Conservation (phyloP, 129 eudicot species). For the Escallonia rubra region DNA sequence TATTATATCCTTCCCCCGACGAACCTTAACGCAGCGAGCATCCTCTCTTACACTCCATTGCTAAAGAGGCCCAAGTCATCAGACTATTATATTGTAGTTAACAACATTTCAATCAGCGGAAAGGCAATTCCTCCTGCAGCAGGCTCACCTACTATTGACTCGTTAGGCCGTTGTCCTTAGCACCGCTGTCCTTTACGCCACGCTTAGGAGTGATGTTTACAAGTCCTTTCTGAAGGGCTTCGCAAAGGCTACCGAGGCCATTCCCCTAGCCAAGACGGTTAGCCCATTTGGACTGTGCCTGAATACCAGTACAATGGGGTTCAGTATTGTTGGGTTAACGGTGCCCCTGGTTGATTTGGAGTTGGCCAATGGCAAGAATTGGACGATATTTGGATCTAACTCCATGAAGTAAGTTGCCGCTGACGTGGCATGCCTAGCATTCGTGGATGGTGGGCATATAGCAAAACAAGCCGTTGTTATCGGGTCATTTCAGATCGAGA, state of each 20-base stretch:
- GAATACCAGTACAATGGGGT: conserved; percentile 10
- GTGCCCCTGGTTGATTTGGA: conserved; percentile 30
- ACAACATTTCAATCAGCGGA: conserved; percentile 21
- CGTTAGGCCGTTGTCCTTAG: conserved; percentile 17
- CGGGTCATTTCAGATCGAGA: conserved; percentile 41
- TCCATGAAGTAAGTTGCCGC: conserved; percentile 24
- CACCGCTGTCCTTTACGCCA: conserved; percentile 34
- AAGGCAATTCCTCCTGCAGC: conserved; percentile 10
- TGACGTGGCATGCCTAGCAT: conserved; percentile 31
- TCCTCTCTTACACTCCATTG: conserved; percentile 28
- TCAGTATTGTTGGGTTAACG: conserved; percentile 10
- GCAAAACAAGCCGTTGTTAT: conserved; percentile 29
- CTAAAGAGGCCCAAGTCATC: conserved; percentile 11
- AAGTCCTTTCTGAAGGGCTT: conserved; percentile 11
- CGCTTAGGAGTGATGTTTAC: conserved; percentile 27
- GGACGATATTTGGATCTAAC: conserved; percentile 34
- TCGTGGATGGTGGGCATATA: conserved; percentile 41
- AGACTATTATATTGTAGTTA: conserved; percentile 32
- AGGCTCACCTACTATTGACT: background rate
- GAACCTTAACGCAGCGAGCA: conserved; percentile 17
- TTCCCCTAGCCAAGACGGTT: conserved; percentile 22
- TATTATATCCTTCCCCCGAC: conserved; percentile 26
- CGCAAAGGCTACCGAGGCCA: conserved; percentile 15
- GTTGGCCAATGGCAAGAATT: conserved; percentile 24
- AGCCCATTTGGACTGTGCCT: conserved; percentile 36